phyloP scores from a whole-genome alignment of 495 filamentous ascomycete genomes.

The Penicillium steckii region DNA sequence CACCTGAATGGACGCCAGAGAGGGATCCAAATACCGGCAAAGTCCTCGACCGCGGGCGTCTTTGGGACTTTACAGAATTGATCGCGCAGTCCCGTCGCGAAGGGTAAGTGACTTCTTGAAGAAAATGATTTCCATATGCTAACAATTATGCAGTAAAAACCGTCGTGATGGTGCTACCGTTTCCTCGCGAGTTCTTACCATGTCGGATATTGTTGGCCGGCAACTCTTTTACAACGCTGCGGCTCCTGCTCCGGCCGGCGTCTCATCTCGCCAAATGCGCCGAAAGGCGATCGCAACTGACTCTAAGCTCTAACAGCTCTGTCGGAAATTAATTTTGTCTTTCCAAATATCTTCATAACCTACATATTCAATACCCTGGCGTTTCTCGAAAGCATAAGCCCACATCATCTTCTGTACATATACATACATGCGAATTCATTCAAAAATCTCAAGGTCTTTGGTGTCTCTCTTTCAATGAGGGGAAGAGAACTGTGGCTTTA shows the following conservation, averaged over 20 bases:
- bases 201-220: conserved; percentile 63
- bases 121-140: not conserved
- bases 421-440: not conserved
- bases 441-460: not conserved
- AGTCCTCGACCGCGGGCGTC: conserved; percentile 64
- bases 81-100: conserved; percentile 82
- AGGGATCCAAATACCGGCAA: conserved; percentile 59
- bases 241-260: conserved; percentile 26
- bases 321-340: not conserved
- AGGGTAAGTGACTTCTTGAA: conserved; percentile 49
- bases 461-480: too few relatives aligned
- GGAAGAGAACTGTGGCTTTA: too few relatives aligned
- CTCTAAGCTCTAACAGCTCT: conserved; percentile 33
- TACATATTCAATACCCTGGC: not conserved
- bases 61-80: conserved; percentile 89
- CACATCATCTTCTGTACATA: not conserved
- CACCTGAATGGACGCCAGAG: conserved; percentile 74
- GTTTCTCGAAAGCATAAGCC: too few relatives aligned
- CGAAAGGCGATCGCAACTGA: conserved; percentile 36
- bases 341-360: not conserved
- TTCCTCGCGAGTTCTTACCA: conserved; percentile 70
- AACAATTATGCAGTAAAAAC: conserved; percentile 62
- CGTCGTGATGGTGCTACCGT: conserved; percentile 88
- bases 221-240: conserved; percentile 45
- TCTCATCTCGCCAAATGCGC: conserved; percentile 39